phyloP scores from a whole-genome alignment of 768 basidiomycete species.

The Gymnopilus dilepis region DNA sequence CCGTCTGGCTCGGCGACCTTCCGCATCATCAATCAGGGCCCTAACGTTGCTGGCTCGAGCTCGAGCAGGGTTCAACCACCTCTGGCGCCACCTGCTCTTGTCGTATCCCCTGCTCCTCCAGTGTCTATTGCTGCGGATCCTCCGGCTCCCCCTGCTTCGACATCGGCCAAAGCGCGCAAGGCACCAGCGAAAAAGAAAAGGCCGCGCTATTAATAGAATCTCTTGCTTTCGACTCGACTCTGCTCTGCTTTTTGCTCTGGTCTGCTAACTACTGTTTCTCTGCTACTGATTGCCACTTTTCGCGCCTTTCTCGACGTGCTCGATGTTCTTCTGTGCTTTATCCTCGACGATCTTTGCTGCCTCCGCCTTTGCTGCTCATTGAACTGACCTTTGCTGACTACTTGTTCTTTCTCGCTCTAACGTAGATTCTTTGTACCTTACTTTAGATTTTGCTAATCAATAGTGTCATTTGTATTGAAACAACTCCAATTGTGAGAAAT shows the following conservation, averaged over 20 bases:
- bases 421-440: too few species aligned
- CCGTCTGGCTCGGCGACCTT: not conserved
- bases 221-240: not conserved
- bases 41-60: not conserved
- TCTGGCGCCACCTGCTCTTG: not conserved
- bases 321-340: not conserved
- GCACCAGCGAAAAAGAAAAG: not conserved
- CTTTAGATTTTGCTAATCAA: too few species aligned
- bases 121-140: not conserved
- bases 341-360: not conserved
- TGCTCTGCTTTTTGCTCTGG: not conserved
- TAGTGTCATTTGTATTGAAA: too few species aligned
- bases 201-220: not conserved
- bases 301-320: not conserved
- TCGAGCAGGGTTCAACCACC: not conserved
- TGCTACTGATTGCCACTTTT: not conserved
- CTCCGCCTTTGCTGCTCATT: too few species aligned
- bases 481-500: not conserved
- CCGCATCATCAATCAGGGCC: not conserved
- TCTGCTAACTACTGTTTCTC: not conserved
- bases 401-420: too few species aligned
- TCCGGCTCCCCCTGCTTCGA: too few species aligned
- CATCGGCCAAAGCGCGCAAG: too few species aligned
- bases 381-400: too few species aligned
- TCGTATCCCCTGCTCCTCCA: too few species aligned